These are phyloP conservation scores for Pinus tabuliformis DNA, from an alignment of 75 land plant species.

Conservation along the genomic window DNA sequence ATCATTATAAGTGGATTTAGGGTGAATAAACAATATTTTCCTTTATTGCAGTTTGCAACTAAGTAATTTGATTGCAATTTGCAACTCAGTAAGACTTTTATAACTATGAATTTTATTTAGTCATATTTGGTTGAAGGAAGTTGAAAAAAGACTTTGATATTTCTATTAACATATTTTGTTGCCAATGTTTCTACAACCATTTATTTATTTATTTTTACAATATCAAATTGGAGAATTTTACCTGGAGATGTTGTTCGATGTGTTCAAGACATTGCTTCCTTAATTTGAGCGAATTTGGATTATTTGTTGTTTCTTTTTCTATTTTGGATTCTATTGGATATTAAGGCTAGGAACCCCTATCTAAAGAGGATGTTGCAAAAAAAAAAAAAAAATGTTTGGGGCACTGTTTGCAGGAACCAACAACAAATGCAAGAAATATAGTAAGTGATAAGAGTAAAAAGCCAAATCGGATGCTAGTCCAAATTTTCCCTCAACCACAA, in stretches of 20 bases:
- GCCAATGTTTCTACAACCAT: too few species aligned
- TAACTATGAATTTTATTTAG: neutral
- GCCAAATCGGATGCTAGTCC: conserved; percentile 1
- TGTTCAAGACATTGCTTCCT: neutral
- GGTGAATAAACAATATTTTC: neutral
- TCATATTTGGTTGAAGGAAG: neutral
- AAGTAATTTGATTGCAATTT: neutral
- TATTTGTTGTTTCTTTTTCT: neutral
- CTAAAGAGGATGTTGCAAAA: too few species aligned
- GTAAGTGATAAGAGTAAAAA: neutral
- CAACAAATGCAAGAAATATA: neutral
- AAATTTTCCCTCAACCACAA: conserved; percentile 1
- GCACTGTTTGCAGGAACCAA: neutral
- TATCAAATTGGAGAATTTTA: too few species aligned
- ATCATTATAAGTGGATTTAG: neutral
- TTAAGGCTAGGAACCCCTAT: too few species aligned
- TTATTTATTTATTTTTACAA: too few species aligned
- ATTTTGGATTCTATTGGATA: neutral
- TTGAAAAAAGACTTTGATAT: neutral
- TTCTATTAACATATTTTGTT: neutral
- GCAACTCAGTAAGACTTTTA: neutral
- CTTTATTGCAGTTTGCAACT: too few species aligned
- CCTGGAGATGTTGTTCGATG: too few species aligned
- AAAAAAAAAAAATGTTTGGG: neutral
- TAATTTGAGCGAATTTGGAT: neutral